These are phyloP conservation scores for Emergomyces orientalis DNA, from an alignment of 2,329 filamentous ascomycete genomes.

Conservation along the genomic window DNA sequence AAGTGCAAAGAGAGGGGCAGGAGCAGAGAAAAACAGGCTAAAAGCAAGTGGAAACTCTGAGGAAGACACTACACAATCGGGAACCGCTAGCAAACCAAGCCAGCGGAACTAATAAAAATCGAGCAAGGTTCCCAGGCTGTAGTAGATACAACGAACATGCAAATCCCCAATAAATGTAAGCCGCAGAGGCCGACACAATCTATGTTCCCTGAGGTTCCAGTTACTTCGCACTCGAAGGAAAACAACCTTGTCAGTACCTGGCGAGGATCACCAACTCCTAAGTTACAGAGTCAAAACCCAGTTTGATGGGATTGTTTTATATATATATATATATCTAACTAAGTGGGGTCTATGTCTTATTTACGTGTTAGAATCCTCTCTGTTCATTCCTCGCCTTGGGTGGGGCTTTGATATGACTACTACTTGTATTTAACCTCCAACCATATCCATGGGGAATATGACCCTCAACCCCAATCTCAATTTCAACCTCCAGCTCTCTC, in stretches of 20 bases:
- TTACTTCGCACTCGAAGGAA: neutral
- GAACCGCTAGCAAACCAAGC: too few species aligned
- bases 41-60: too few species aligned
- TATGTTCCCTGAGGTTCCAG: neutral
- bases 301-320: neutral
- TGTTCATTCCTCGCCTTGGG: neutral
- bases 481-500: neutral
- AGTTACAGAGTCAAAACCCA: neutral
- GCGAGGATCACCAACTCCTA: neutral
- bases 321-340: neutral
- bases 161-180: neutral
- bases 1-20: neutral
- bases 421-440: neutral
- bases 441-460: neutral
- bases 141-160: slow-evolving; percentile 1
- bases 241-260: neutral
- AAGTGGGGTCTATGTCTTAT: neutral
- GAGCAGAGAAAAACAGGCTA: too few species aligned
- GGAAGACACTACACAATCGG: neutral
- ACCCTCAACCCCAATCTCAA: neutral
- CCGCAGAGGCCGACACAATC: slow-evolving; percentile 5
- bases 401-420: neutral
- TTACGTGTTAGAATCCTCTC: neutral
- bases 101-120: neutral
- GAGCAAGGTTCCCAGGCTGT: slow-evolving; percentile 2